A percentile compares a stretch with the other conserved stretches of the same genome.
Conservation (phyloP, 805 yeast species). For the Candida tammaniensis region DNA sequence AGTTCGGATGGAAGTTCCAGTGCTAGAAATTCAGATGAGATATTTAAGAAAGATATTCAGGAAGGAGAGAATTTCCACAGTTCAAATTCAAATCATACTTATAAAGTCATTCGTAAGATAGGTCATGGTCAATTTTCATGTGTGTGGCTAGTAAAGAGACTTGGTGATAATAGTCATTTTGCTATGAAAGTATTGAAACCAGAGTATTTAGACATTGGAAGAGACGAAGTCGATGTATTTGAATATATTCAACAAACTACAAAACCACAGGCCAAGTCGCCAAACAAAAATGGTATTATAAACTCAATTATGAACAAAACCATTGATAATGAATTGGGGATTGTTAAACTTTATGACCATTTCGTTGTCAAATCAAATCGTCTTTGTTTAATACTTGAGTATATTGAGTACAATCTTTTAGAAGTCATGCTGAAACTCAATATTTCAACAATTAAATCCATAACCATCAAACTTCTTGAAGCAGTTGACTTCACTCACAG, state of each 20-base stretch:
- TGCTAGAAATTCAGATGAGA: too few relatives aligned
- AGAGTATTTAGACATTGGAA: constrained; percentile 59
- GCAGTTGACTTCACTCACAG: constrained; percentile 59
- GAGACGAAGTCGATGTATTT: constrained; percentile 57
- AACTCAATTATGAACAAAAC: constrained; percentile 1
- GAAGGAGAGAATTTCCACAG: constrained; percentile 61
- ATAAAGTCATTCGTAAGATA: constrained; percentile 50
- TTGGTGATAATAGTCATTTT: constrained; percentile 37
- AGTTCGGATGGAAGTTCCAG: not conserved
- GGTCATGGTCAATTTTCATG: constrained; percentile 77
- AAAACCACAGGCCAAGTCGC: too few relatives aligned
- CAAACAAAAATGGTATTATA: constrained; percentile 5
- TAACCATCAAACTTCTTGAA: constrained; percentile 52
- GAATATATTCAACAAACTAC: constrained; percentile 31
- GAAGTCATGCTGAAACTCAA: constrained; percentile 4
- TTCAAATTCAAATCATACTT: constrained; percentile 33
- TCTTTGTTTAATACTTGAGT: constrained; percentile 6
- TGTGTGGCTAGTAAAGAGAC: constrained; percentile 52
- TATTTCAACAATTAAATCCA: constrained; percentile 49
- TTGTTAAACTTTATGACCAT: constrained; percentile 5
- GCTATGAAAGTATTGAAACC: constrained; percentile 64
- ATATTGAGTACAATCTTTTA: constrained; percentile 3
- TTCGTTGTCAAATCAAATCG: constrained; percentile 1
- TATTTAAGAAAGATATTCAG: constrained; percentile 49
- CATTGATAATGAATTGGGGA: constrained; percentile 2